Evolutionary conservation across 169 alveolate species (phyloP).

Genomic region (Plasmodium gallinaceum): DNA sequence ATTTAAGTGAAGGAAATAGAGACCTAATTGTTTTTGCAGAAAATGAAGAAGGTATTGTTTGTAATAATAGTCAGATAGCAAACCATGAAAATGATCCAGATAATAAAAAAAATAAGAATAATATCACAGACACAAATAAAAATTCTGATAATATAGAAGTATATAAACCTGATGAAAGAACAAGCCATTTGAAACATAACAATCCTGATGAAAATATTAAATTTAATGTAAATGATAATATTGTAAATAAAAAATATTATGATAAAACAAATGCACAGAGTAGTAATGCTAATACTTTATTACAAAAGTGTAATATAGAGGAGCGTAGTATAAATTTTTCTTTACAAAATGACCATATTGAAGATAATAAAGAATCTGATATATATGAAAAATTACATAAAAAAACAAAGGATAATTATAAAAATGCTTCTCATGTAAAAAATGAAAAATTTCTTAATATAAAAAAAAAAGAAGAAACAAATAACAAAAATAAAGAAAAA

Average conservation of each 20-base stretch:
- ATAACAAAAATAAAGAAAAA: slow-evolving; percentile 26
- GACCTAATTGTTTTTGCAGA: slow-evolving; percentile 75
- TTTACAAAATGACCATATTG: not conserved
- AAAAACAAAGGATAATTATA: slow-evolving; percentile 1
- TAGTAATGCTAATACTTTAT: not conserved
- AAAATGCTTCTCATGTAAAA: not conserved
- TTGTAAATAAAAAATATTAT: not conserved
- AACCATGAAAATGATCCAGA: not conserved
- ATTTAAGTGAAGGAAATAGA: slow-evolving; percentile 72
- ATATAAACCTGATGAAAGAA: not conserved
- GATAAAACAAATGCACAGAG: not conserved
- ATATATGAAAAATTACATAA: not conserved
- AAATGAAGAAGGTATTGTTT: slow-evolving; percentile 37
- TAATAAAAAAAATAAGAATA: not conserved
- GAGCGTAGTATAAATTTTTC: not conserved
- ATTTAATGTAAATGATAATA: not conserved
- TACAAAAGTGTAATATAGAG: not conserved
- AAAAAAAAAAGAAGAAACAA: slow-evolving; percentile 78
- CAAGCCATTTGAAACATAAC: not conserved
- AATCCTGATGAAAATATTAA: not conserved
- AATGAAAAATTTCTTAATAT: not conserved
- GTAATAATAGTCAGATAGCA: not conserved
- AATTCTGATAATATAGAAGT: not conserved
- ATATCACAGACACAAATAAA: not conserved
- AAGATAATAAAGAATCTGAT: not conserved